These are phyloP conservation scores for Phytophthora gonapodyides DNA, from an alignment of 352 stramenopile genomes.

Conservation along the genomic window DNA sequence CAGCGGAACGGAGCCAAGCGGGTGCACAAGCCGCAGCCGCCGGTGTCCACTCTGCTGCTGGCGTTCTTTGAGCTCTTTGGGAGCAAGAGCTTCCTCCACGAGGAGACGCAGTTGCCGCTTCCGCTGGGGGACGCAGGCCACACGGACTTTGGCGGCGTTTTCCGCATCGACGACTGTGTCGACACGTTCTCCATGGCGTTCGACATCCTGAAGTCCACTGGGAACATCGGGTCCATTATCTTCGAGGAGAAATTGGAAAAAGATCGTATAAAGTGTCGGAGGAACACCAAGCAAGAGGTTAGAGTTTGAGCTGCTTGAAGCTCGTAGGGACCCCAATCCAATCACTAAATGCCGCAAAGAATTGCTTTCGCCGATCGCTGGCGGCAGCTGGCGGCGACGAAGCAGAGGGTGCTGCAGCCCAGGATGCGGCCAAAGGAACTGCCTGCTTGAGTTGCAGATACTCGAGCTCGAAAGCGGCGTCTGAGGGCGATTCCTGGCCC, in stretches of 20 bases:
- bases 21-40: slow-evolving; percentile 19
- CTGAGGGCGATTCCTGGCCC: neutral
- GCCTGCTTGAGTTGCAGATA: slow-evolving; percentile 46
- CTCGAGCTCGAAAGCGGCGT: slow-evolving; percentile 17
- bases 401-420: slow-evolving; percentile 21
- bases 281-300: slow-evolving; percentile 26
- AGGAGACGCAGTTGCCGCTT: slow-evolving; percentile 53
- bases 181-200: slow-evolving; percentile 73
- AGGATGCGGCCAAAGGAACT: slow-evolving; percentile 34
- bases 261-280: slow-evolving; percentile 41
- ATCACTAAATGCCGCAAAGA: slow-evolving; percentile 40
- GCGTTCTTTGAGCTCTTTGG: slow-evolving; percentile 73
- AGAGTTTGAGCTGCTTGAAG: slow-evolving; percentile 53
- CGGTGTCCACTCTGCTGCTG: slow-evolving; percentile 42
- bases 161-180: slow-evolving; percentile 68
- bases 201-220: slow-evolving; percentile 54
- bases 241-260: slow-evolving; percentile 60
- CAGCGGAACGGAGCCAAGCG: slow-evolving; percentile 20
- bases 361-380: slow-evolving; percentile 28
- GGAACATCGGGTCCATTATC: slow-evolving; percentile 59
- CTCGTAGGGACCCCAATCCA: slow-evolving; percentile 35
- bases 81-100: slow-evolving; percentile 64
- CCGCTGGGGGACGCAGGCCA: slow-evolving; percentile 39
- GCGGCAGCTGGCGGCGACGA: slow-evolving; percentile 19
- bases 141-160: slow-evolving; percentile 66